These are phyloP conservation scores for Saccharomycopsis hybrid DNA, from an alignment of 1,139 yeast species.

Conservation along the genomic window DNA sequence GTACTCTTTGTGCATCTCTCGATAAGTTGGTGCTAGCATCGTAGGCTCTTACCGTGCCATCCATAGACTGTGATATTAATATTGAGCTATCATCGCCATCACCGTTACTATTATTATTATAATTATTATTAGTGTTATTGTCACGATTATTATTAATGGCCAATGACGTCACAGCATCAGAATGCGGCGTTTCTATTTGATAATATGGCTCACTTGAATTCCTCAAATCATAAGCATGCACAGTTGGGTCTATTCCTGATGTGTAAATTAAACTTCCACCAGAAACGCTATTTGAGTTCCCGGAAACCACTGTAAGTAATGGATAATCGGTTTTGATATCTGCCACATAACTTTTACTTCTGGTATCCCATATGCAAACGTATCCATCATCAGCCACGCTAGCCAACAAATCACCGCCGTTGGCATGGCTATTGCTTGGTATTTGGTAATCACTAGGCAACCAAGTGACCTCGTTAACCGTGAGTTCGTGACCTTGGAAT, in stretches of 20 bases:
- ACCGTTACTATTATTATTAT: too few relatives aligned
- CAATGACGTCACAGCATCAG: conserved; percentile 46
- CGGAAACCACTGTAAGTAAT: conserved; percentile 45
- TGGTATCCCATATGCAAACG: conserved; percentile 55
- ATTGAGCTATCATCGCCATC: conserved; percentile 34
- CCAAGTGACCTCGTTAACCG: conserved; percentile 47
- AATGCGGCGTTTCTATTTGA: conserved; percentile 40
- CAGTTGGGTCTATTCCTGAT: conserved; percentile 63
- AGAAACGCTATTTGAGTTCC: conserved; percentile 23
- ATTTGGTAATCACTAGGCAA: conserved; percentile 9
- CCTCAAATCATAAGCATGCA: conserved; percentile 52
- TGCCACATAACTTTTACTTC: conserved; percentile 40
- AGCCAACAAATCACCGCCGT: conserved; percentile 33
- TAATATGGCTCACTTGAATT: conserved; percentile 38
- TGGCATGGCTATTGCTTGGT: conserved; percentile 23
- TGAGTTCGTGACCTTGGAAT: conserved; percentile 44
- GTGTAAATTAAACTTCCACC: conserved; percentile 35
- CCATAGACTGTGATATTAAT: conserved; percentile 50
- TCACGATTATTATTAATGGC: conserved; percentile 34
- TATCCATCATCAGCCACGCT: conserved; percentile 66
- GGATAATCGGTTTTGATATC: conserved; percentile 47
- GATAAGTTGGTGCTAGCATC: conserved; percentile 27
- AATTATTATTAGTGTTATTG: too few relatives aligned
- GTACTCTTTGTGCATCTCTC: conserved; percentile 12
- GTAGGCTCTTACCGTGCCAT: conserved; percentile 51